Evolutionary conservation across 2,329 filamentous ascomycete genomes (phyloP), one percentile per base, ranked within the genome.

Genomic region (Trichoderma polysporum): DNA sequence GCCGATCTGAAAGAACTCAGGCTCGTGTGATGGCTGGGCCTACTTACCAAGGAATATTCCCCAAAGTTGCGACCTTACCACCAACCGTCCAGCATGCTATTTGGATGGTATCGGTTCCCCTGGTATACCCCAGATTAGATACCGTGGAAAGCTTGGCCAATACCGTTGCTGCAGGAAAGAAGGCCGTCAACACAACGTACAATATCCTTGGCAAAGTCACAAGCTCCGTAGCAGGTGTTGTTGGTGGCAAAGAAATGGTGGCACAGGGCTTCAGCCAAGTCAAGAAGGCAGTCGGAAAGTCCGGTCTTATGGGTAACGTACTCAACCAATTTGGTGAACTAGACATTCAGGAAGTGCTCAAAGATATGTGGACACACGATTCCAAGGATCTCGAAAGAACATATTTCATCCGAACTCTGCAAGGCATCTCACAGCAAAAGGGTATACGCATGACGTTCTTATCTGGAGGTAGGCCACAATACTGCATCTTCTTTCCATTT

Each of bases 301-400:
- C 89, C 1, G 95, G 95, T 1, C 83, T 99, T 60, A 98, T 99
- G 94, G 94, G 94, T 69, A 91, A 93, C 67, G 93, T 98, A 45
- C 83, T 99, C 57, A 97, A 93, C 80, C 94, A 96, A 39, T 99
- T 99, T 77, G 95, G 95, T 64, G 95, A 98, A 71, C 90, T 99
- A 68, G 95, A 97, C 74, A 88, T 98, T 59, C 88, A 95, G 62
- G 95, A 99, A 79, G 95, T 98, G 76, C 82, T 98, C 67, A 90
- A 94, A 75, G 95, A 99, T 77, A 90, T 97, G 84, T 99, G 95
- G 95, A 99, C 95, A 25, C 95, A 99, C 75, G 94, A 98, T 60
- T 94, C 91, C 61, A 99, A 98, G 85, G 95, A 99, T 73, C 88
- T 99, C 47, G 95, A 99, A 80, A 86, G 95, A 66, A 99, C 95